A percentile compares a stretch with the other conserved stretches of the same genome.
Conservation (phyloP, 768 basidiomycete species). For the Termitomyces bulborhizus region DNA sequence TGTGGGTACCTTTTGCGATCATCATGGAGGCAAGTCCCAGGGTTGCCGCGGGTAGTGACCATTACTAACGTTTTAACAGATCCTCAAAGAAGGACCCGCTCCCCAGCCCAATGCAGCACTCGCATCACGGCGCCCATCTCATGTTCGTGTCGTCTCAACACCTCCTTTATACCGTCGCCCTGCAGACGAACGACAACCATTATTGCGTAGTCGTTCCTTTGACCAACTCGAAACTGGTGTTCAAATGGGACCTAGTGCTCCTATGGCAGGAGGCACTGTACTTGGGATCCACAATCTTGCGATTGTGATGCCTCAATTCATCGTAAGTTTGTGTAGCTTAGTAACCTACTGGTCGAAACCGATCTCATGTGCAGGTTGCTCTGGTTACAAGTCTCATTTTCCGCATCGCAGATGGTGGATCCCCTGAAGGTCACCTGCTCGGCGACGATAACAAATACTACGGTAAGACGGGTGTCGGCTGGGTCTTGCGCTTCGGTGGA, state of each 20-base stretch:
- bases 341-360: not conserved
- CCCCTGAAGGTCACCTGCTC: slow-evolving; percentile 29
- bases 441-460: slow-evolving; percentile 50
- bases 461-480: slow-evolving; percentile 87
- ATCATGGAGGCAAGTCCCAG: slow-evolving; percentile 79
- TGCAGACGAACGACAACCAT: slow-evolving; percentile 46
- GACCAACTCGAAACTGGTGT: slow-evolving; percentile 37
- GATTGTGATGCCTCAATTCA: slow-evolving; percentile 91
- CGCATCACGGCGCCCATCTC: slow-evolving; percentile 35
- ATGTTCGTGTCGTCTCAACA: slow-evolving; percentile 48
- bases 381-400: slow-evolving; percentile 85
- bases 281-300: slow-evolving; percentile 94
- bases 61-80: slow-evolving; percentile 29
- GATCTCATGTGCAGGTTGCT: slow-evolving; percentile 52
- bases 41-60: not conserved
- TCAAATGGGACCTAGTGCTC: slow-evolving; percentile 31
- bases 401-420: slow-evolving; percentile 62
- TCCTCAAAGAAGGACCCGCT: slow-evolving; percentile 66
- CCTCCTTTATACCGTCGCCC: slow-evolving; percentile 30
- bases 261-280: slow-evolving; percentile 82
- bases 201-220: slow-evolving; percentile 54
- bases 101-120: slow-evolving; percentile 15
- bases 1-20: slow-evolving; percentile 96
- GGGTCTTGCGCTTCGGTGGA: slow-evolving; percentile 92
- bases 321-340: slow-evolving; percentile 46